phyloP scores from a whole-genome alignment of 2,329 filamentous ascomycete genomes.

The Exophiala lecanii-corni region DNA sequence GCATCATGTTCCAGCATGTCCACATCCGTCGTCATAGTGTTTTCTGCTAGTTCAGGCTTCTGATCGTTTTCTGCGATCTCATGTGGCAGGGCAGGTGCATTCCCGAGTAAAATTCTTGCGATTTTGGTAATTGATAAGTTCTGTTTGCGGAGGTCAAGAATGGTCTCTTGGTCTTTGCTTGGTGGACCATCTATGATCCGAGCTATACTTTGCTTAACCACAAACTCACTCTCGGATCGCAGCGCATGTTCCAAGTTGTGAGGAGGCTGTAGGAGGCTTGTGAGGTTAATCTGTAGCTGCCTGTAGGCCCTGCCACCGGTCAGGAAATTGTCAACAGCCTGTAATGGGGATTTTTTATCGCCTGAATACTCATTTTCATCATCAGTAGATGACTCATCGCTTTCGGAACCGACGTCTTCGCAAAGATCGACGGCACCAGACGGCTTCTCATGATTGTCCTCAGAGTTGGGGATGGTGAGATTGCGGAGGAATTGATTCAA shows the following conservation, averaged over 20 bases:
- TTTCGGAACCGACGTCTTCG: not conserved
- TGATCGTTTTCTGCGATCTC: not conserved
- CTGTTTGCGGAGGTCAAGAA: constrained; percentile 1
- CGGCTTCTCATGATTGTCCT: not conserved
- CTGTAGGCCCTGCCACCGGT: no score
- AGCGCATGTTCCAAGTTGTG: no score
- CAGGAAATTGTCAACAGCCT: no score
- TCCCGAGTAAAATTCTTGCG: not conserved
- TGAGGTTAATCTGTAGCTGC: no score
- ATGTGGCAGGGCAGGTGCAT: not conserved
- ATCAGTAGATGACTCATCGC: constrained; percentile 2
- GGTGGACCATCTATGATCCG: constrained; percentile 1
- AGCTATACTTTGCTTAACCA: no score
- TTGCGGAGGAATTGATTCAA: constrained; percentile 1
- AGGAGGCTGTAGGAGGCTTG: no score
- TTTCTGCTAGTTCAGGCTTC: not conserved
- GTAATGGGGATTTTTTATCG: constrained; percentile 1
- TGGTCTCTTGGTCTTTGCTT: constrained; percentile 2
- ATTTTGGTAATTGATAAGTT: not conserved
- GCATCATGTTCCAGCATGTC: constrained; percentile 2
- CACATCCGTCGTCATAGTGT: not conserved
- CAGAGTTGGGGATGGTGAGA: constrained; percentile 2
- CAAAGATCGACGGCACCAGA: not conserved
- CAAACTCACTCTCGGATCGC: no score
- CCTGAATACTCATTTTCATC: not conserved